Evolutionary conservation across 2,329 filamentous ascomycete species (phyloP).

Genomic region (Scedosporium aurantiacum): DNA sequence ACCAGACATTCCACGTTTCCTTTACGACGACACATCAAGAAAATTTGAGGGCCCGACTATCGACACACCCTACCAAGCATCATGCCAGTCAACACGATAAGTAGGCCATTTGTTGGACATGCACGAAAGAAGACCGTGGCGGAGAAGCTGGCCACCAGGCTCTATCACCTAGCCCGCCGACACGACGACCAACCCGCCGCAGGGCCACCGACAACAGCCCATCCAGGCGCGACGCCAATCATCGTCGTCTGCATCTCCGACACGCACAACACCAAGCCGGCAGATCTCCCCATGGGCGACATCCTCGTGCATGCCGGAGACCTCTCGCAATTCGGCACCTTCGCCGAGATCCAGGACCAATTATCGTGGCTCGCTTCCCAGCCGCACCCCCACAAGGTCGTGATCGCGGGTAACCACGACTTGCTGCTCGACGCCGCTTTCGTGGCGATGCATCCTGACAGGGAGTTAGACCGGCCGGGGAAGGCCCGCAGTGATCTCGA

Average conservation of each 20-base stretch:
- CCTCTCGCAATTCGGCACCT: constrained; percentile 22
- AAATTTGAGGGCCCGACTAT: too few species aligned
- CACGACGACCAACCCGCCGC: background rate
- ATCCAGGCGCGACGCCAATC: background rate
- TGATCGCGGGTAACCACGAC: constrained; percentile 36
- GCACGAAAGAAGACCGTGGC: background rate
- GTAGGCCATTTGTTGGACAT: background rate
- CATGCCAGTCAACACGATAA: background rate
- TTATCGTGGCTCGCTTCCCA: constrained; percentile 20
- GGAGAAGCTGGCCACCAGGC: background rate
- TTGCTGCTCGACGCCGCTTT: constrained; percentile 17
- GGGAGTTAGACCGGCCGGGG: constrained; percentile 5
- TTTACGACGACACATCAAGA: too few species aligned
- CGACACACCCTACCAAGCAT: background rate
- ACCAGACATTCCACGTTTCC: too few species aligned
- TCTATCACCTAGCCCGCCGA: background rate
- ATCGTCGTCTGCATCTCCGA: constrained; percentile 22
- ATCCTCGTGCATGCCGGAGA: constrained; percentile 37
- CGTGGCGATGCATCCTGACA: constrained; percentile 10
- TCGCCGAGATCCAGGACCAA: background rate
- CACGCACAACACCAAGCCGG: constrained; percentile 27
- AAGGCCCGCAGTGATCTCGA: constrained; percentile 1
- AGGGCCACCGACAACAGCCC: background rate
- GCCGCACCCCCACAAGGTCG: constrained; percentile 30
- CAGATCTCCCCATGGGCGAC: constrained; percentile 26